Evolutionary conservation across 306 rosid species (phyloP).

Genomic region (Cucurbita moschata): DNA sequence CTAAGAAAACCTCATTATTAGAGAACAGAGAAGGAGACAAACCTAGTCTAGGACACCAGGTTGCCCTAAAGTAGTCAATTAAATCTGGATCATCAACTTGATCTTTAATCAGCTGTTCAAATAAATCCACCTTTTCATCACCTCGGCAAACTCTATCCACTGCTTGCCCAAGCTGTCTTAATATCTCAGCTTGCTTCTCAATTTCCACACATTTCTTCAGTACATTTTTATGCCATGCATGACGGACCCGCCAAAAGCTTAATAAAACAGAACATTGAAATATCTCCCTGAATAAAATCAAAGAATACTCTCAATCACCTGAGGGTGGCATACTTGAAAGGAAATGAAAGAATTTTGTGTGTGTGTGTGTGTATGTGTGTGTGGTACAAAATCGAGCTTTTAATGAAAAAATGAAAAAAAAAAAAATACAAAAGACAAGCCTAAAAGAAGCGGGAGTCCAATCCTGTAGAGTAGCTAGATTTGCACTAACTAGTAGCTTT

Average conservation of each 20-base stretch:
- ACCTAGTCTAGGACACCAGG: slow-evolving; percentile 81
- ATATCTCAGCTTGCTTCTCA: slow-evolving; percentile 51
- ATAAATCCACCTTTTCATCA: slow-evolving; percentile 36
- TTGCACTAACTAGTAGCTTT: neutral
- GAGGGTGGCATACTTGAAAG: neutral
- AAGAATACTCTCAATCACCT: slow-evolving; percentile 7
- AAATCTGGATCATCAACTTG: slow-evolving; percentile 52
- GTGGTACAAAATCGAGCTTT: neutral
- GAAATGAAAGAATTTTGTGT: neutral
- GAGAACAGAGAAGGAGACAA: slow-evolving; percentile 11
- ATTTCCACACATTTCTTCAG: slow-evolving; percentile 36
- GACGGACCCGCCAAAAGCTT: slow-evolving; percentile 73
- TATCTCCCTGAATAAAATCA: slow-evolving; percentile 57
- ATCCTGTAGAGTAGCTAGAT: neutral
- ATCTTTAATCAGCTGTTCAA: slow-evolving; percentile 62
- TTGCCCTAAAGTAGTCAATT: slow-evolving; percentile 76
- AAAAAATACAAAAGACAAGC: neutral
- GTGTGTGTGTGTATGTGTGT: too few relatives aligned
- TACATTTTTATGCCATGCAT: slow-evolving; percentile 74
- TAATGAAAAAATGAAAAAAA: neutral
- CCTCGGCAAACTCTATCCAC: slow-evolving; percentile 41
- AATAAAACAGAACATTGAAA: slow-evolving; percentile 67
- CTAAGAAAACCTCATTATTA: neutral
- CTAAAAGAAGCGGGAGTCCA: neutral
- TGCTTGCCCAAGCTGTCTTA: slow-evolving; percentile 39